Evolutionary conservation across 371 early-diverging fungal genomes (phyloP).

Genomic region (Apophysomyces sp.): DNA sequence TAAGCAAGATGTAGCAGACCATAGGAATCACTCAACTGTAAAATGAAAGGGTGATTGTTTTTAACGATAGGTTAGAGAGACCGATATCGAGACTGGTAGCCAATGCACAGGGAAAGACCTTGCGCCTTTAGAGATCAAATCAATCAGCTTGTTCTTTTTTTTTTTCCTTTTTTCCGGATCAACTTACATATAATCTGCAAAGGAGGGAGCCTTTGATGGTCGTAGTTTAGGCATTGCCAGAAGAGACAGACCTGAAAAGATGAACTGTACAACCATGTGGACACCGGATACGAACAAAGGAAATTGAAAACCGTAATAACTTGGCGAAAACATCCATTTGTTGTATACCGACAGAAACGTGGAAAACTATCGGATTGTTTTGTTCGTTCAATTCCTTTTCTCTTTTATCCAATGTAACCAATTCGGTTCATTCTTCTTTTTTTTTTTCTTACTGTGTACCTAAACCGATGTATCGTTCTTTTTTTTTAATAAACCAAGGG

Average conservation of each 20-base stretch:
- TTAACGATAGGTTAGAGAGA: slow-evolving; percentile 80
- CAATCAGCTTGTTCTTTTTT: not conserved
- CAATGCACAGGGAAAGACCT: slow-evolving; percentile 81
- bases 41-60: slow-evolving; percentile 85
- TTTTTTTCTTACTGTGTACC: slow-evolving; percentile 31
- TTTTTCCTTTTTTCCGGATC: not conserved
- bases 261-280: slow-evolving; percentile 74
- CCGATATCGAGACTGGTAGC: slow-evolving; percentile 92
- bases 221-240: slow-evolving; percentile 54
- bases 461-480: not conserved
- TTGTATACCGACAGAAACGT: slow-evolving; percentile 81
- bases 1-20: not conserved
- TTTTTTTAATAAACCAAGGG: not conserved
- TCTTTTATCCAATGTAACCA: no score
- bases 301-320: slow-evolving; percentile 73
- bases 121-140: slow-evolving; percentile 36
- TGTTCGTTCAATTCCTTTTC: not conserved
- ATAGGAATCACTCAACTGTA: slow-evolving; percentile 59
- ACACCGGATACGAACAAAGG: slow-evolving; percentile 80
- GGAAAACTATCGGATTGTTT: slow-evolving; percentile 44
- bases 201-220: slow-evolving; percentile 50
- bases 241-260: slow-evolving; percentile 56
- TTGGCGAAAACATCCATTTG: slow-evolving; percentile 84
- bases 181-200: slow-evolving; percentile 59
- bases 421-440: not conserved